A percentile compares a stretch with the other conserved stretches of the same genome.
These are phyloP conservation scores for Colletotrichum melonis DNA, from an alignment of 2,329 filamentous ascomycete genomes.

Conservation along the genomic window DNA sequence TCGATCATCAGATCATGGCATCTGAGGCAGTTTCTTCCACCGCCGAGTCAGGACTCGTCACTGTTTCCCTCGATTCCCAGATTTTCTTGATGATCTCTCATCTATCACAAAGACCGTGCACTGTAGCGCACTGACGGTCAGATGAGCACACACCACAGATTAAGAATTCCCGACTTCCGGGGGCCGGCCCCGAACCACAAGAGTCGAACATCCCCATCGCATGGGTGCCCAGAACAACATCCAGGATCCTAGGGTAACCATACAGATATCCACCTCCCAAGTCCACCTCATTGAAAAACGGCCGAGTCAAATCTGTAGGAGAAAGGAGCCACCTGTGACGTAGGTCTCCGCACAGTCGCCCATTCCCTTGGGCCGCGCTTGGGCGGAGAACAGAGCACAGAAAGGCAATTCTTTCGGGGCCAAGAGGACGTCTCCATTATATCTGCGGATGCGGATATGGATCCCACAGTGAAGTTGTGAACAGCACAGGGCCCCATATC, in stretches of 20 bases:
- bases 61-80: background rate
- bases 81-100: slow-evolving; percentile 11
- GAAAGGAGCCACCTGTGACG: slow-evolving; percentile 23
- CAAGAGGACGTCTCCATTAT: background rate
- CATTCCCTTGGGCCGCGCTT: slow-evolving; percentile 28
- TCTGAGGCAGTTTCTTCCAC: background rate
- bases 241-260: background rate
- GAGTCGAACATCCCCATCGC: slow-evolving; percentile 3
- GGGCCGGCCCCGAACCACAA: slow-evolving; percentile 6
- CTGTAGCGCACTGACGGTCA: background rate
- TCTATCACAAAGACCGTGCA: slow-evolving; percentile 12
- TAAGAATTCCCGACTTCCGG: slow-evolving; percentile 11
- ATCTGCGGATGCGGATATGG: background rate
- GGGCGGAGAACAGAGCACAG: slow-evolving; percentile 1
- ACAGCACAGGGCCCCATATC: background rate
- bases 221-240: background rate
- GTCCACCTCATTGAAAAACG: background rate
- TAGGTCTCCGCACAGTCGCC: slow-evolving; percentile 23
- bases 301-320: slow-evolving; percentile 5
- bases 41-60: background rate
- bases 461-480: background rate
- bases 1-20: background rate
- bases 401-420: background rate
- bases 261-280: slow-evolving; percentile 3
- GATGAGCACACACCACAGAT: background rate